These are phyloP conservation scores for Ceratocystis lukuohia DNA, from an alignment of 2,329 filamentous ascomycete genomes.

Conservation along the genomic window DNA sequence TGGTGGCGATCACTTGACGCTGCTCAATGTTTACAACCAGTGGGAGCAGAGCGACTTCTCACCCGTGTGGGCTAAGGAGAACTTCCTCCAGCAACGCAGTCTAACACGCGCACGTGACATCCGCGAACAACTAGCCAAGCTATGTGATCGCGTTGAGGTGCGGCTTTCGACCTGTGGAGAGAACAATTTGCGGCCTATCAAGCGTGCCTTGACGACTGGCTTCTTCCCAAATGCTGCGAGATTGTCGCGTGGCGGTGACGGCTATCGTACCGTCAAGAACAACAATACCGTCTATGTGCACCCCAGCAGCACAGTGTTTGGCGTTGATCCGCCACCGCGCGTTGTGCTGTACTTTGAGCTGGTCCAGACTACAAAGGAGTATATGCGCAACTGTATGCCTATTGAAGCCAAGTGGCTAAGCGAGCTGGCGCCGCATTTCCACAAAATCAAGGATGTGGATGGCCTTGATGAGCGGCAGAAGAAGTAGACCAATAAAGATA, in stretches of 20 bases:
- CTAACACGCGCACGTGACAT: constrained; percentile 81
- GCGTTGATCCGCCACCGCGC: constrained; percentile 59
- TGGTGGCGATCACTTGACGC: constrained; percentile 76
- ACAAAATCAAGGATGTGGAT: constrained; percentile 84
- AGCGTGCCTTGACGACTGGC: constrained; percentile 76
- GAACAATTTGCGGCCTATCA: constrained; percentile 57
- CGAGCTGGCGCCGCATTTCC: constrained; percentile 86
- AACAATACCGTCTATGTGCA: constrained; percentile 84
- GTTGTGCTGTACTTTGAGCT: constrained; percentile 82
- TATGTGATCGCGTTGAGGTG: constrained; percentile 89
- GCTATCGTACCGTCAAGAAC: constrained; percentile 84
- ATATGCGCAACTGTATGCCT: constrained; percentile 77
- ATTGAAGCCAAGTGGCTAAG: constrained; percentile 73
- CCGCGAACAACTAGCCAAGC: constrained; percentile 76
- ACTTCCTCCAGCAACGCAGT: constrained; percentile 85
- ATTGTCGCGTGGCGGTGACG: constrained; percentile 69
- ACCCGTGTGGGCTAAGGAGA: constrained; percentile 77
- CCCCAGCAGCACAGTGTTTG: constrained; percentile 68
- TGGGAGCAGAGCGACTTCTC: constrained; percentile 89
- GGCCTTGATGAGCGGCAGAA: constrained; percentile 55
- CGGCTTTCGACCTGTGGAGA: constrained; percentile 54
- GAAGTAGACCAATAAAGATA: constrained; percentile 23
- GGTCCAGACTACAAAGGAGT: constrained; percentile 77
- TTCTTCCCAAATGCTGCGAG: constrained; percentile 91
- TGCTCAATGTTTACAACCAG: constrained; percentile 89